Evolutionary conservation across 768 basidiomycete species (phyloP).

Genomic region (Suillus cothurnatus): DNA sequence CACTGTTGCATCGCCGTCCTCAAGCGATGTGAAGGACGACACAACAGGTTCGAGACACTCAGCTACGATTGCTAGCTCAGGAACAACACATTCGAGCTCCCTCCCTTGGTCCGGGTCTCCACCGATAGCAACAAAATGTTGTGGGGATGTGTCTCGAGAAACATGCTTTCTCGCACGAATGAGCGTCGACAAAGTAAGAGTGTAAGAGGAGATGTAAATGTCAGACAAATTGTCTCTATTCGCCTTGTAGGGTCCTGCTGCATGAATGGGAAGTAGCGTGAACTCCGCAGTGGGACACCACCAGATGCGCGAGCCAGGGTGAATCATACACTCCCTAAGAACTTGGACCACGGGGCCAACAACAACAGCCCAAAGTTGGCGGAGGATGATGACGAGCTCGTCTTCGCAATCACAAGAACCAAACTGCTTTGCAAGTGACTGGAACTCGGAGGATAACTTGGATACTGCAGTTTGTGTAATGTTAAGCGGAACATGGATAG

Average conservation of each 20-base stretch:
- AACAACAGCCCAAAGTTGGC: slow-evolving; percentile 29
- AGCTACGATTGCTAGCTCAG: slow-evolving; percentile 17
- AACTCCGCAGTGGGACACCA: slow-evolving; percentile 36
- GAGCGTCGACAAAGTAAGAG: slow-evolving; percentile 32
- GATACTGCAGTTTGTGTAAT: not conserved
- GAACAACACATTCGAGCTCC: slow-evolving; percentile 16
- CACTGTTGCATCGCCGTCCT: no score
- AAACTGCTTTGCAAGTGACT: not conserved
- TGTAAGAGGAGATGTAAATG: slow-evolving; percentile 37
- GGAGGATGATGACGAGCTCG: slow-evolving; percentile 12
- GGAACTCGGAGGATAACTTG: not conserved
- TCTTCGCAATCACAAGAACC: not conserved
- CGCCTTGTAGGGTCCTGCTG: slow-evolving; percentile 30
- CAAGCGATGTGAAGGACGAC: no score
- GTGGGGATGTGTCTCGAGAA: not conserved
- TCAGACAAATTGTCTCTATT: slow-evolving; percentile 12
- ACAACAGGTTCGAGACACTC: not conserved
- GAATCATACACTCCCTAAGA: slow-evolving; percentile 8
- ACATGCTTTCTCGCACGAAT: slow-evolving; percentile 19
- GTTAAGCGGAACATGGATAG: not conserved
- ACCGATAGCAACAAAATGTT: slow-evolving; percentile 19
- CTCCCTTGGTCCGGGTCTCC: slow-evolving; percentile 13
- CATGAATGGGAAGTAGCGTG: slow-evolving; percentile 34
- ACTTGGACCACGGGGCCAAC: slow-evolving; percentile 24
- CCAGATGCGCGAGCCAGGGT: slow-evolving; percentile 27